A percentile compares a stretch with the other conserved stretches of the same genome.
Conservation (phyloP, 768 basidiomycete genomes). For the Boletales sp. region DNA sequence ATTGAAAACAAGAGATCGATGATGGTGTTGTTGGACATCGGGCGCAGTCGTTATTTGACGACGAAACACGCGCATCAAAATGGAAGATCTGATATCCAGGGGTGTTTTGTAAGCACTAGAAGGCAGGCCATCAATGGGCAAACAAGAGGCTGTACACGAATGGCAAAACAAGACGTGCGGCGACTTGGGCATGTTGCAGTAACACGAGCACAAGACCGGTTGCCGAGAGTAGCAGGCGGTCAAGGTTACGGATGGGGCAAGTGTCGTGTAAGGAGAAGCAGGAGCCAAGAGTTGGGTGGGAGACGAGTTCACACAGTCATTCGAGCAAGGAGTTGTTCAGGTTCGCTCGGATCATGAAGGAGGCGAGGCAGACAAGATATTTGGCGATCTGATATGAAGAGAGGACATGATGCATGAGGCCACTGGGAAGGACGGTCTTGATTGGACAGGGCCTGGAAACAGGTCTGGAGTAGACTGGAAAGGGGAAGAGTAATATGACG, state of each 20-base stretch:
- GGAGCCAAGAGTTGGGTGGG: slow-evolving; percentile 5
- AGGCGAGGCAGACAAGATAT: slow-evolving; percentile 22
- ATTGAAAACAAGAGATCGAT: slow-evolving; percentile 12
- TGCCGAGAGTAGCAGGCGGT: background rate
- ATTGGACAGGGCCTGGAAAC: background rate
- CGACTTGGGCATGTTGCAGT: slow-evolving; percentile 11
- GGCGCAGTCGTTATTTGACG: slow-evolving; percentile 30
- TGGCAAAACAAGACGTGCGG: slow-evolving; percentile 10
- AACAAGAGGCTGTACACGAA: slow-evolving; percentile 23
- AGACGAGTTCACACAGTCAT: slow-evolving; percentile 23
- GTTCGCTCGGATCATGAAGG: slow-evolving; percentile 27
- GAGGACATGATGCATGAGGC: slow-evolving; percentile 29
- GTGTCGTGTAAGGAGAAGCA: background rate
- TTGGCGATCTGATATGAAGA: slow-evolving; percentile 32
- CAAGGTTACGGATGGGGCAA: slow-evolving; percentile 9
- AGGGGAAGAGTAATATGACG: background rate
- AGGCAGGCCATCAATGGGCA: slow-evolving; percentile 16
- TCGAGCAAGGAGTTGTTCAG: slow-evolving; percentile 10
- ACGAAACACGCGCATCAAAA: slow-evolving; percentile 36
- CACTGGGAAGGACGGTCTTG: slow-evolving; percentile 2
- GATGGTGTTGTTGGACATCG: slow-evolving; percentile 20
- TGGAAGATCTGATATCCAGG: slow-evolving; percentile 31
- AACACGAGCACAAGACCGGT: slow-evolving; percentile 7
- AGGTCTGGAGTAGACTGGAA: background rate
- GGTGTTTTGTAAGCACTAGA: slow-evolving; percentile 16